phyloP scores from a whole-genome alignment of 192 early-diverging fungal genomes.

The Coemansia sp. region DNA sequence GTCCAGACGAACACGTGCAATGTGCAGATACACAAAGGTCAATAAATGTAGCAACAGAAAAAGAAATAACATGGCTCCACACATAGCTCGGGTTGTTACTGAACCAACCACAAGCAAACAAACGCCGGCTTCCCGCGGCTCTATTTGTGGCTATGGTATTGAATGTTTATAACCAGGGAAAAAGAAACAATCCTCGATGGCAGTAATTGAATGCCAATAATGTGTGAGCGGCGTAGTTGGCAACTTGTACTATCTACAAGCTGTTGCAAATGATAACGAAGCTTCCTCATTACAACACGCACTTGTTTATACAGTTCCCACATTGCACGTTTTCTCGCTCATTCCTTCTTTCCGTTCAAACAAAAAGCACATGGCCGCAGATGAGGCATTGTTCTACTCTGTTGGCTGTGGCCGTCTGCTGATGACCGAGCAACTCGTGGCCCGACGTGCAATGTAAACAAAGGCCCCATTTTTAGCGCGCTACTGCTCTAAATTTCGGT shows the following conservation, averaged over 20 bases:
- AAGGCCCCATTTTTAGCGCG: neutral
- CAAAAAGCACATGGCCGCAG: conserved; percentile 3
- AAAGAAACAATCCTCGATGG: neutral
- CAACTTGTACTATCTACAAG: neutral
- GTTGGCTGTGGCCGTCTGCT: conserved; percentile 1
- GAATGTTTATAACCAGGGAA: neutral
- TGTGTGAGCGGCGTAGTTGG: neutral
- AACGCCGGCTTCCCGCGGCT: neutral
- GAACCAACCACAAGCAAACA: neutral
- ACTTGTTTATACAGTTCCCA: neutral
- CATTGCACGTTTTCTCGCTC: conserved; percentile 6
- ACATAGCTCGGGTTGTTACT: too few species aligned
- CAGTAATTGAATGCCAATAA: neutral
- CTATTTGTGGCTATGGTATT: neutral
- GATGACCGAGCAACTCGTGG: conserved; percentile 13
- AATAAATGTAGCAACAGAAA: neutral
- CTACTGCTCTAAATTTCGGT: neutral
- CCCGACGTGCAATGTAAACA: conserved; percentile 3
- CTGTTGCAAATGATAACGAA: neutral
- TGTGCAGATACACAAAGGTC: neutral
- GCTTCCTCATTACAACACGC: neutral
- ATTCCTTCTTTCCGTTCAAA: neutral
- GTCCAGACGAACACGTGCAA: neutral
- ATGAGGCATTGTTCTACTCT: conserved; percentile 8
- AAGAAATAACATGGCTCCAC: too few species aligned